A percentile compares a stretch with the other conserved stretches of the same genome.
These are phyloP conservation scores for Tricholoma flavovirens DNA, from an alignment of 768 basidiomycete species.

Conservation along the genomic window DNA sequence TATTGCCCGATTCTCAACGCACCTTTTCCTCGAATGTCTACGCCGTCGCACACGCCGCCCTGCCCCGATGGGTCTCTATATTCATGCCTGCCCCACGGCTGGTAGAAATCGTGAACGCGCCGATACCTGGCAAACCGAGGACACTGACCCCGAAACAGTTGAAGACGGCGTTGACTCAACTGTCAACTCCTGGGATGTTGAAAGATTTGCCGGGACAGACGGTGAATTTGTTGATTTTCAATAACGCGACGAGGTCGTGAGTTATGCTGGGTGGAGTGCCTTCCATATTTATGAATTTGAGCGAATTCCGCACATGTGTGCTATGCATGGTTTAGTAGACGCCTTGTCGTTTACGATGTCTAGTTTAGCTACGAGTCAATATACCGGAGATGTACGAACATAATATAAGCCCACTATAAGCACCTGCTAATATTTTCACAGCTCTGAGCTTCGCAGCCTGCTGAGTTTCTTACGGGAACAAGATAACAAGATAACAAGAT, in stretches of 20 bases:
- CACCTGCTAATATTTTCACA: too few relatives aligned
- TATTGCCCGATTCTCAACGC: slow-evolving; percentile 27
- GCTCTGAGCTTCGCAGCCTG: too few relatives aligned
- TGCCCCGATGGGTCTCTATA: slow-evolving; percentile 52
- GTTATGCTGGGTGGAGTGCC: background rate
- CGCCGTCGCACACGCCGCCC: slow-evolving; percentile 44
- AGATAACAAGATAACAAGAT: too few relatives aligned
- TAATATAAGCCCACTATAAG: too few relatives aligned
- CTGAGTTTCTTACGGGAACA: too few relatives aligned
- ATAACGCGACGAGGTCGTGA: slow-evolving; percentile 55
- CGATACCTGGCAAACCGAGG: slow-evolving; percentile 34
- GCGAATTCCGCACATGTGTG: background rate
- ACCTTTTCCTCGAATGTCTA: slow-evolving; percentile 42
- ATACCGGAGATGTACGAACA: too few relatives aligned
- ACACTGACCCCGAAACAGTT: slow-evolving; percentile 63
- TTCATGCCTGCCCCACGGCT: slow-evolving; percentile 53
- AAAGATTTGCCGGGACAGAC: slow-evolving; percentile 46
- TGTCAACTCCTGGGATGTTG: slow-evolving; percentile 52
- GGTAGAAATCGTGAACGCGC: slow-evolving; percentile 35
- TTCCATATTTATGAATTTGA: background rate
- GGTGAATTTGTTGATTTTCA: slow-evolving; percentile 71
- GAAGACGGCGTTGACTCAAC: slow-evolving; percentile 64
- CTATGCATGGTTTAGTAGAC: background rate
- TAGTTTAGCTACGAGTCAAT: background rate
- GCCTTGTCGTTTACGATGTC: background rate